Evolutionary conservation across 139 green algal species (phyloP).

Genomic region (Chlamydomonas eustigma): DNA sequence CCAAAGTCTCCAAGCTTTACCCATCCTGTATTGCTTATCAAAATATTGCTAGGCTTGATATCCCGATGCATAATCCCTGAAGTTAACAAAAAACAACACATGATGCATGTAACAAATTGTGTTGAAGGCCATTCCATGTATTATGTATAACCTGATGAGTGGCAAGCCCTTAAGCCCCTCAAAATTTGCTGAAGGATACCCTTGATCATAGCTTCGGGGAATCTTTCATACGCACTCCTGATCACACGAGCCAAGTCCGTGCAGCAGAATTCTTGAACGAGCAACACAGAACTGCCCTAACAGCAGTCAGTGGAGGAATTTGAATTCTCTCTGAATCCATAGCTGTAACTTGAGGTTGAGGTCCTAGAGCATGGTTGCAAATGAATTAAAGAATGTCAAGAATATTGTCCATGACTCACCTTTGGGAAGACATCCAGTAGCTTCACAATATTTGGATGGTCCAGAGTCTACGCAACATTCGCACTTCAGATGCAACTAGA

Average conservation of each 20-base stretch:
- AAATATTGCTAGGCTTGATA: constrained; percentile 22
- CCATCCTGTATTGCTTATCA: constrained; percentile 27
- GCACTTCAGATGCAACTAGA: no score
- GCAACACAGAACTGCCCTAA: constrained; percentile 29
- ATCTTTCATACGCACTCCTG: background rate
- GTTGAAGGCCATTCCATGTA: background rate
- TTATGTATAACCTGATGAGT: constrained; percentile 22
- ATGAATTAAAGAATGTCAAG: background rate
- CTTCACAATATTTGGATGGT: constrained; percentile 36
- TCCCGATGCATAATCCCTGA: constrained; percentile 28
- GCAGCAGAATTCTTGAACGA: constrained; percentile 37
- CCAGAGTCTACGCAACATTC: background rate
- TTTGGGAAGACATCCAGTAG: constrained; percentile 36
- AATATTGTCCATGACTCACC: background rate
- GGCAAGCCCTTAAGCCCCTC: constrained; percentile 28
- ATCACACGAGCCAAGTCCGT: constrained; percentile 31
- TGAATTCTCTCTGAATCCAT: no score
- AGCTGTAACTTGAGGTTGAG: no score
- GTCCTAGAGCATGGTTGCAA: background rate
- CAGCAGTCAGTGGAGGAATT: no score
- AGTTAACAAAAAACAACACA: no score
- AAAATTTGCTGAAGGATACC: constrained; percentile 33
- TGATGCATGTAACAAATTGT: no score
- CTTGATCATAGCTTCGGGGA: constrained; percentile 23
- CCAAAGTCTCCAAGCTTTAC: constrained; percentile 95